phyloP scores from a whole-genome alignment of 805 yeast genomes.

The Brettanomyces anomalus region DNA sequence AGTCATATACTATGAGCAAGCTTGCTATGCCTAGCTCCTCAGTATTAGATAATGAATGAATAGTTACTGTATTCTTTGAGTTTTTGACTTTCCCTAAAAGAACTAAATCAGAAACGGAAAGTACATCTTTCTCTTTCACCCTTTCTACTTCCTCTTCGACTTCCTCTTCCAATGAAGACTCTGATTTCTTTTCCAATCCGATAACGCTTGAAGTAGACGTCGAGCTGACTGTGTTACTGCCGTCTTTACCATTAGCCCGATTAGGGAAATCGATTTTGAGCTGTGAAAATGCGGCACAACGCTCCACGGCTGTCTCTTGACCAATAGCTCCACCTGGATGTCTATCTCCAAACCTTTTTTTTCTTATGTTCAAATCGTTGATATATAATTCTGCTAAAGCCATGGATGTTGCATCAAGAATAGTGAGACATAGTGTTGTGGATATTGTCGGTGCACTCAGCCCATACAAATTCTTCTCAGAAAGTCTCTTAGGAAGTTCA shows the following conservation, averaged over 20 bases:
- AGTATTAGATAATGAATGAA: constrained; percentile 7
- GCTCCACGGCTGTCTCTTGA: constrained; percentile 25
- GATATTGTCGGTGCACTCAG: constrained; percentile 84
- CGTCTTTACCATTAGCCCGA: neutral
- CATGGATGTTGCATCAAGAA: constrained; percentile 72
- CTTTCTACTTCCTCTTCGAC: constrained; percentile 6
- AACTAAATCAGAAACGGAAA: constrained; percentile 14
- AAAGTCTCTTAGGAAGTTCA: constrained; percentile 45
- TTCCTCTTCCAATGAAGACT: constrained; percentile 3
- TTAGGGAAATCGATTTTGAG: constrained; percentile 2
- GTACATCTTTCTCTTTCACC: constrained; percentile 1
- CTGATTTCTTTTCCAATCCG: neutral
- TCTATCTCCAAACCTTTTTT: constrained; percentile 50
- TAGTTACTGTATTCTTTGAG: constrained; percentile 16
- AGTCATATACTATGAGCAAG: constrained; percentile 29
- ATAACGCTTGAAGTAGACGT: neutral
- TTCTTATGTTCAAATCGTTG: constrained; percentile 44
- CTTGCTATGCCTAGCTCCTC: constrained; percentile 29
- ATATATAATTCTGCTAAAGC: constrained; percentile 64
- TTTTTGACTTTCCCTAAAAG: constrained; percentile 16
- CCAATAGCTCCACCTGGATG: constrained; percentile 96
- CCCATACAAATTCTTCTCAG: constrained; percentile 63
- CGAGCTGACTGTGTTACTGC: neutral
- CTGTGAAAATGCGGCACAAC: neutral
- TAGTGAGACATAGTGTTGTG: constrained; percentile 63